Evolutionary conservation across 2,329 filamentous ascomycete genomes (phyloP).

Genomic region (Rhytidhysteron rufulum): DNA sequence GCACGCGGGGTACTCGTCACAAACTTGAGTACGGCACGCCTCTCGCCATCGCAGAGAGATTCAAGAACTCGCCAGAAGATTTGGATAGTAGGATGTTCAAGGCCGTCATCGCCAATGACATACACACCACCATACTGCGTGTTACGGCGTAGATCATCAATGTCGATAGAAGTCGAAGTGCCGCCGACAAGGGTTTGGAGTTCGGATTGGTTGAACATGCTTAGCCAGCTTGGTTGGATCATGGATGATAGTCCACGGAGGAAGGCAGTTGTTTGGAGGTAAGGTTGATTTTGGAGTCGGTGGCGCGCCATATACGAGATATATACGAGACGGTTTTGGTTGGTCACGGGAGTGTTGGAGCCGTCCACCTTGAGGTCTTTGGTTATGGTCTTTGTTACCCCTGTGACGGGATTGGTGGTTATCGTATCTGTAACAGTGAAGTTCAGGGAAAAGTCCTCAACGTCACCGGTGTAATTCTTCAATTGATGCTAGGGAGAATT

Average conservation of each 20-base stretch:
- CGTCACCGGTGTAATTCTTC: slow-evolving; percentile 81
- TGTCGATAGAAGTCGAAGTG: slow-evolving; percentile 78
- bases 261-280: slow-evolving; percentile 80
- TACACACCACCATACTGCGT: slow-evolving; percentile 88
- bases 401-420: slow-evolving; percentile 29
- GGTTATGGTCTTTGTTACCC: slow-evolving; percentile 59
- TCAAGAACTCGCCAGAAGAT: slow-evolving; percentile 92
- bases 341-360: slow-evolving; percentile 74
- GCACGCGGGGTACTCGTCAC: slow-evolving; percentile 91
- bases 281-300: slow-evolving; percentile 75
- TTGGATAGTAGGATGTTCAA: slow-evolving; percentile 80
- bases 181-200: slow-evolving; percentile 91
- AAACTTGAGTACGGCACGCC: slow-evolving; percentile 86
- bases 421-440: slow-evolving; percentile 81
- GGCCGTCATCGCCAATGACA: slow-evolving; percentile 77
- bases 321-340: slow-evolving; percentile 90
- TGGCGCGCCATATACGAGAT: slow-evolving; percentile 89
- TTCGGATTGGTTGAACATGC: slow-evolving; percentile 97
- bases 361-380: slow-evolving; percentile 74
- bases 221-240: slow-evolving; percentile 88
- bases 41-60: slow-evolving; percentile 68
- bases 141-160: slow-evolving; percentile 78
- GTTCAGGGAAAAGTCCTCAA: slow-evolving; percentile 76
- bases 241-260: slow-evolving; percentile 80
- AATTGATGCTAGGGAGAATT: slow-evolving; percentile 50